These are phyloP conservation scores for Balakata baccata DNA, from an alignment of 345 rosid genomes.

Conservation along the genomic window DNA sequence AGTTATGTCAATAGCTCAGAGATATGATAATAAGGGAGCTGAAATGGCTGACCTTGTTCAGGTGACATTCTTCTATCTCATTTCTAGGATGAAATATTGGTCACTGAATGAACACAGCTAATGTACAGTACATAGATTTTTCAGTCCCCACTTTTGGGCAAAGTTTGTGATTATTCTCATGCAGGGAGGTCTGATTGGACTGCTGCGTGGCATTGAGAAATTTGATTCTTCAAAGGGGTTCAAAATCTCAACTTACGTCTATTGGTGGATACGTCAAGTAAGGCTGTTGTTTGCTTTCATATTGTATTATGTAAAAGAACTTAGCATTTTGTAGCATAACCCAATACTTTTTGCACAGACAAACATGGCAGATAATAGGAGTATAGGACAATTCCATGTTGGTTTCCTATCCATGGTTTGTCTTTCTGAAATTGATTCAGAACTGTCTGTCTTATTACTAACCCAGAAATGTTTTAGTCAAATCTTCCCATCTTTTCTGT, in stretches of 20 bases:
- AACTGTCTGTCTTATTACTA: not conserved
- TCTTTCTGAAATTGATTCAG: not conserved
- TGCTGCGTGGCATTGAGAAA: conserved; percentile 91
- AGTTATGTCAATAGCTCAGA: conserved; percentile 92
- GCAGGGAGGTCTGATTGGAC: conserved; percentile 93
- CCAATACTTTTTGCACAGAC: not conserved
- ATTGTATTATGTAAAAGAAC: not conserved
- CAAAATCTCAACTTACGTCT: conserved; percentile 88
- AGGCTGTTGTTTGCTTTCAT: conserved; percentile 13
- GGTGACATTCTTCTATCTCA: conserved; percentile 39
- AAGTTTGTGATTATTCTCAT: conserved; percentile 12
- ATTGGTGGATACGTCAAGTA: conserved; percentile 99
- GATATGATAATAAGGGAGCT: conserved; percentile 81
- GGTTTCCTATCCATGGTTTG: not conserved
- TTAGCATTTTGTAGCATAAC: not conserved
- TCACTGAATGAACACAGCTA: not conserved
- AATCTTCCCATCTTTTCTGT: not conserved
- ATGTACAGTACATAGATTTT: not conserved
- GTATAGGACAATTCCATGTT: not conserved
- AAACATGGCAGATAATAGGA: not conserved
- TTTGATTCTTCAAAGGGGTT: conserved; percentile 91
- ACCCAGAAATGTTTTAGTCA: not conserved
- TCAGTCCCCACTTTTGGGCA: not conserved
- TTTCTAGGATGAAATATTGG: conserved; percentile 4
- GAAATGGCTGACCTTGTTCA: conserved; percentile 98